Conservation (phyloP, 768 basidiomycete genomes). For the Termitomyces bulborhizus region DNA sequence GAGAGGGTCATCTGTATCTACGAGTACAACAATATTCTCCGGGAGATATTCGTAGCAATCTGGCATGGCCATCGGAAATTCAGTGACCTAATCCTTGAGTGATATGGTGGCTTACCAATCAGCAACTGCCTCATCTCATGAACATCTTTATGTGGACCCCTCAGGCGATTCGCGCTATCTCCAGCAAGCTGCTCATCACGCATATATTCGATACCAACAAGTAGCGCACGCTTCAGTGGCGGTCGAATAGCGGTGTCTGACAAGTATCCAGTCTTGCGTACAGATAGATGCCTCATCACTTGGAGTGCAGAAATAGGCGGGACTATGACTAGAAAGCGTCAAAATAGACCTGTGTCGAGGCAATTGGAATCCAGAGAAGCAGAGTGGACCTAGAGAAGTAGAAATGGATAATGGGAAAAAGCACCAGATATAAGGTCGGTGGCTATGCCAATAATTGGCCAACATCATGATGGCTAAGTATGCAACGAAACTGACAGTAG, state of each 20-base stretch:
- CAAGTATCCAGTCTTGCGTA: conserved; percentile 7
- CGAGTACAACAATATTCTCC: conserved; percentile 35
- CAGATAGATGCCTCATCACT: conserved; percentile 12
- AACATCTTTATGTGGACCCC: conserved; percentile 34
- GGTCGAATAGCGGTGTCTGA: background rate
- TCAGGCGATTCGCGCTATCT: conserved; percentile 14
- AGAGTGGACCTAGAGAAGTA: too few relatives aligned
- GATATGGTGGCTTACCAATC: conserved; percentile 22
- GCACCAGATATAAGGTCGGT: too few relatives aligned
- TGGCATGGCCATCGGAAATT: conserved; percentile 6
- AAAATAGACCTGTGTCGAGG: too few relatives aligned
- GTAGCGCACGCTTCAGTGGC: conserved; percentile 24
- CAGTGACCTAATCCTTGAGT: background rate
- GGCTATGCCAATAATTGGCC: too few relatives aligned
- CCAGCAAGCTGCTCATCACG: conserved; percentile 10
- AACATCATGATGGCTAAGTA: too few relatives aligned
- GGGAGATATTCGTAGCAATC: conserved; percentile 31
- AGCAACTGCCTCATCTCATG: conserved; percentile 25
- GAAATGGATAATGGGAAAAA: too few relatives aligned
- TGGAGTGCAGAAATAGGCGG: too few relatives aligned
- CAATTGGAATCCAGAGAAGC: too few relatives aligned
- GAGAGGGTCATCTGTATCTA: conserved; percentile 28
- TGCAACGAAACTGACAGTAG: too few relatives aligned
- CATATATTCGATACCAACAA: conserved; percentile 30
- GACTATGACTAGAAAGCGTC: too few relatives aligned